Evolutionary conservation across 164 flowering plant species (phyloP).

Genomic region (Kalanchoe fedtschenkoi): DNA sequence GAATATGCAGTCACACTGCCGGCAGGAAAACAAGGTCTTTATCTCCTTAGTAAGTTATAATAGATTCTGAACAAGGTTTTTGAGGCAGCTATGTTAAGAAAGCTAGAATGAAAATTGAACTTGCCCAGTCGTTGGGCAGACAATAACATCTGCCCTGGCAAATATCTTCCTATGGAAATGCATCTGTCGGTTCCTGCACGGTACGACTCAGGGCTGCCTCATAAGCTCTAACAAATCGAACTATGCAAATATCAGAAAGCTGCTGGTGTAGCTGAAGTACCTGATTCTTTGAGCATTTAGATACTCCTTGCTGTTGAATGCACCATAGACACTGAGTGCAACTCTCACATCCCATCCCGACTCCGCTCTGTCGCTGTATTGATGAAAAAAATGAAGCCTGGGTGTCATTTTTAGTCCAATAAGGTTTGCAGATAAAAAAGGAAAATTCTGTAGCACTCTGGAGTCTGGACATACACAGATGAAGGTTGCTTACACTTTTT

Average conservation of each 20-base stretch:
- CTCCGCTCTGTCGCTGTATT: constrained; percentile 38
- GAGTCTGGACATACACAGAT: too few relatives aligned
- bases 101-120: background rate
- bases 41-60: background rate
- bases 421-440: background rate
- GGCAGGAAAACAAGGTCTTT: constrained; percentile 6
- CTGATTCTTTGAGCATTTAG: constrained; percentile 84
- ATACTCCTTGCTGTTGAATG: constrained; percentile 71
- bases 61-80: too few relatives aligned
- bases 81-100: background rate
- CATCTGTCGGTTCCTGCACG: constrained; percentile 64
- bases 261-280: constrained; percentile 15
- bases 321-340: constrained; percentile 50
- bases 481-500: constrained; percentile 44
- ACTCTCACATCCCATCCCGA: constrained; percentile 81
- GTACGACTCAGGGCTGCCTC: background rate
- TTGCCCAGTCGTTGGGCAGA: constrained; percentile 86
- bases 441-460: too few relatives aligned
- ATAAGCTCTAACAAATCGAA: background rate
- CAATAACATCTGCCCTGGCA: constrained; percentile 77
- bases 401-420: background rate
- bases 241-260: background rate
- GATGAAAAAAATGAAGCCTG: background rate
- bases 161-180: constrained; percentile 55
- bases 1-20: constrained; percentile 82